Evolutionary conservation across 2,329 filamentous ascomycete genomes (phyloP).

Genomic region (Verticillium nubilum): DNA sequence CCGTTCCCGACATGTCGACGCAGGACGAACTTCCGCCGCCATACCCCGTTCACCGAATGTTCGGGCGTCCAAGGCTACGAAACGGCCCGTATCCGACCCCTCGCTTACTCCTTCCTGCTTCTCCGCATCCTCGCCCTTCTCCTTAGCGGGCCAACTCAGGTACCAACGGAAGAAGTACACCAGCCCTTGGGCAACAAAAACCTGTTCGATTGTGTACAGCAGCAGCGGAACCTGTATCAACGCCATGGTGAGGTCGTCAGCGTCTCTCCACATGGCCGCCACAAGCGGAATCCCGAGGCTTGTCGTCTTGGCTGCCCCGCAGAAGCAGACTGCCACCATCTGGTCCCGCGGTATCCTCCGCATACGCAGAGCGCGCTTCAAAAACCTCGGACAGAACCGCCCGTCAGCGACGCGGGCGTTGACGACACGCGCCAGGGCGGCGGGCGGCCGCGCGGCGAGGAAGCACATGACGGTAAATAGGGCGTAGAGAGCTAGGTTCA

Average conservation of each 20-base stretch:
- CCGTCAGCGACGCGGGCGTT: conserved; percentile 29
- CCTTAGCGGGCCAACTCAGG: conserved; percentile 19
- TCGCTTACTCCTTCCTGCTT: conserved; percentile 11
- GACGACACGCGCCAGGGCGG: conserved; percentile 21
- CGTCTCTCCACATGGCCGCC: conserved; percentile 60
- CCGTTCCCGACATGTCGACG: background rate
- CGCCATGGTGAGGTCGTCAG: conserved; percentile 47
- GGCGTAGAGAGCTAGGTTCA: conserved; percentile 58
- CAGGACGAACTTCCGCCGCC: background rate
- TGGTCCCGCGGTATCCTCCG: conserved; percentile 53
- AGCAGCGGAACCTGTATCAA: conserved; percentile 60
- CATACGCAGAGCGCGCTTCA: conserved; percentile 34
- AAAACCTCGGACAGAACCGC: conserved; percentile 8
- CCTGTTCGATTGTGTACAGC: conserved; percentile 55
- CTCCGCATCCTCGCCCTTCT: background rate
- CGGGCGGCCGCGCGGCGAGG: conserved; percentile 38
- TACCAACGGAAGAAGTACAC: conserved; percentile 44
- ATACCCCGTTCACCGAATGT: background rate
- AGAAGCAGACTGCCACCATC: conserved; percentile 67
- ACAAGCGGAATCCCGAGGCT: conserved; percentile 64
- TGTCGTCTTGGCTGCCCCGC: conserved; percentile 67
- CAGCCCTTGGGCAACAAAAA: conserved; percentile 38
- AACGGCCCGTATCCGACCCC: background rate
- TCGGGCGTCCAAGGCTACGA: background rate
- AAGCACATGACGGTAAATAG: conserved; percentile 60